Base-by-base conservation (phyloP, 78 protist species). In the Bigelowiella natans region DNA sequence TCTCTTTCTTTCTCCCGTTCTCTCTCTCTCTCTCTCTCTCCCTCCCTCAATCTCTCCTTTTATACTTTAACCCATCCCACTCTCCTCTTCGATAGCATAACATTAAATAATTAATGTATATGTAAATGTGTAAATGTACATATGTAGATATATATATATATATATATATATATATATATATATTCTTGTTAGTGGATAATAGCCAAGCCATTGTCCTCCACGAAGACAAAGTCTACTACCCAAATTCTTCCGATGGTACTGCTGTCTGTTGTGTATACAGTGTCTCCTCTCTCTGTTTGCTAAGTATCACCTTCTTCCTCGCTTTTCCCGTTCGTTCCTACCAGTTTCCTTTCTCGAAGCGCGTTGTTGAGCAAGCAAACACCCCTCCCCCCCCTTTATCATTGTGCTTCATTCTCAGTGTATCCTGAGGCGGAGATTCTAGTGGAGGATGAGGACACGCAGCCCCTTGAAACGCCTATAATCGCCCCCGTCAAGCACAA, bases 371-470 rank as follows among this genome's bases (percentile, higher is more conserved):
- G n/a, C n/a, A n/a, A n/a, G n/a, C n/a, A n/a, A n/a, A n/a, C n/a
- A n/a, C 86, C 11, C 86, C 3, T 28, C 2, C 29, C 31, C 31
- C 31, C 39, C 86, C 11, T 83, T 11, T 51, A 26, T 63, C 37
- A 40, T 86, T 18, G 0, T 34, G 40, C 39, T 28, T 38, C 38
- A 1, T 1, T 1, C 89, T 36, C 1, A 2, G 90, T 90, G 1
- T 90, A 88, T 31, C 84, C 82, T 31, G 98, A 93, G 7, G 98
- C 92, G 29, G 99, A 98, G 90, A 93, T 95, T 30, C 82, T 97
- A 82, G 98, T 98, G 1, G 97, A 97, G 88, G 99, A 97, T 29
- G 99, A 98, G 93, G 99, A 98, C 92, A 94, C 98, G 7, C 98
- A 97, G 90, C 94, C 96, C 3, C 84, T 98, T 39, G 86, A 94